A percentile compares a stretch with the other conserved stretches of the same genome.
Conservation (phyloP, 768 basidiomycete genomes). For the Trametes cubensis region DNA sequence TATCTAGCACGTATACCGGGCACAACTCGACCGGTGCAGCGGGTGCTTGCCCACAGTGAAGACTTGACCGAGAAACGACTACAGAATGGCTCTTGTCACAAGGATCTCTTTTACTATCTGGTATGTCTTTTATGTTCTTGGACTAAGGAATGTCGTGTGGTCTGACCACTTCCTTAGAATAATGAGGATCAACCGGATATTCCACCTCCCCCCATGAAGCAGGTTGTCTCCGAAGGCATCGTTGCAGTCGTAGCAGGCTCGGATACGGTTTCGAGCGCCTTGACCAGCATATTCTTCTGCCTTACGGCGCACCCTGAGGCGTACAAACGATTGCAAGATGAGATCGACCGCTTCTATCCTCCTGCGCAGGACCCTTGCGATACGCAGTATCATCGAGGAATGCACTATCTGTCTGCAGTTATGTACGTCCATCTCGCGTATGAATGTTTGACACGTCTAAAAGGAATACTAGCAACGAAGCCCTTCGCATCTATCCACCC, state of each 20-base stretch:
- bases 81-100: conserved; percentile 40
- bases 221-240: conserved; percentile 22
- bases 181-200: conserved; percentile 19
- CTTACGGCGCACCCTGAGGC: conserved; percentile 25
- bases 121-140: conserved; percentile 26
- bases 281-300: conserved; percentile 30
- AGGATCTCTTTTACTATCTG: conserved; percentile 49
- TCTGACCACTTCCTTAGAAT: conserved; percentile 8
- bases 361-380: conserved; percentile 20
- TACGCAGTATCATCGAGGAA: conserved; percentile 4
- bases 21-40: not conserved
- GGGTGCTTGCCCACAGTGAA: not conserved
- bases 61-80: conserved; percentile 3
- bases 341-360: conserved; percentile 32
- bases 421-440: conserved; percentile 13
- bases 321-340: conserved; percentile 25
- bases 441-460: not conserved
- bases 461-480: conserved; percentile 44
- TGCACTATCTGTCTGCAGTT: conserved; percentile 22
- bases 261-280: conserved; percentile 33
- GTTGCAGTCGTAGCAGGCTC: conserved; percentile 35
- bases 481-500: conserved; percentile 48
- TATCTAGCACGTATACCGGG: conserved; percentile 3
- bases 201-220: conserved; percentile 4
- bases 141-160: not conserved